Evolutionary conservation across 2,329 filamentous ascomycete species (phyloP).

Genomic region (Exserohilum rostratum): DNA sequence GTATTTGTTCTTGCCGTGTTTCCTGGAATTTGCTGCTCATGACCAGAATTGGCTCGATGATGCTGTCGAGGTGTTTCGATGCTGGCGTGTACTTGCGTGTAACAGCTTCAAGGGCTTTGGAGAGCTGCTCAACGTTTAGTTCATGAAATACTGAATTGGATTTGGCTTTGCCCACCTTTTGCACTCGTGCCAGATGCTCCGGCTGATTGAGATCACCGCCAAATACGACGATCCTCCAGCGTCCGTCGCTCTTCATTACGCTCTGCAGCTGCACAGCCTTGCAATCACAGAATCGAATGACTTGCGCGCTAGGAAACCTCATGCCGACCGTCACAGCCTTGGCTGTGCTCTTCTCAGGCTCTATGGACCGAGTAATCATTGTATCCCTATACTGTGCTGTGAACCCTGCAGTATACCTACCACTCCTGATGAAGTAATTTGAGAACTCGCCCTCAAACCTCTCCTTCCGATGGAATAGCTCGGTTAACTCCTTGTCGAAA

Average conservation of each 20-base stretch:
- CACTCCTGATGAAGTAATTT: slow-evolving; percentile 63
- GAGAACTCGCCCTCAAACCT: slow-evolving; percentile 58
- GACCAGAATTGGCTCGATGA: slow-evolving; percentile 65
- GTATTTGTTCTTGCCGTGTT: slow-evolving; percentile 61
- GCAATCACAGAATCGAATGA: slow-evolving; percentile 66
- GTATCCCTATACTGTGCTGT: slow-evolving; percentile 62
- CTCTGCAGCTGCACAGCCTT: slow-evolving; percentile 60
- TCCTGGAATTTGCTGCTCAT: slow-evolving; percentile 56
- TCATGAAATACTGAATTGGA: background rate
- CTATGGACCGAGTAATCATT: slow-evolving; percentile 47
- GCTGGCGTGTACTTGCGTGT: slow-evolving; percentile 53
- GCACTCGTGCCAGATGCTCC: slow-evolving; percentile 38
- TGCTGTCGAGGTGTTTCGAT: slow-evolving; percentile 55
- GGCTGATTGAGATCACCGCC: slow-evolving; percentile 50
- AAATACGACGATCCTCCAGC: slow-evolving; percentile 61
- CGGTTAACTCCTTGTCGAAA: slow-evolving; percentile 62
- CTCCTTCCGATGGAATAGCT: slow-evolving; percentile 58
- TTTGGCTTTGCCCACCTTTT: slow-evolving; percentile 45
- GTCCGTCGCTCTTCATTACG: slow-evolving; percentile 58
- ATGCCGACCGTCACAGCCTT: slow-evolving; percentile 53
- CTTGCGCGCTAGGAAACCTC: slow-evolving; percentile 61
- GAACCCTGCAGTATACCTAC: slow-evolving; percentile 66
- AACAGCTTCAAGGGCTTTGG: slow-evolving; percentile 32
- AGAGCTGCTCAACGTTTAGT: slow-evolving; percentile 22
- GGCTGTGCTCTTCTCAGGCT: slow-evolving; percentile 46